Evolutionary conservation across 495 filamentous ascomycete genomes (phyloP).

Genomic region (Trichoderma reesei): DNA sequence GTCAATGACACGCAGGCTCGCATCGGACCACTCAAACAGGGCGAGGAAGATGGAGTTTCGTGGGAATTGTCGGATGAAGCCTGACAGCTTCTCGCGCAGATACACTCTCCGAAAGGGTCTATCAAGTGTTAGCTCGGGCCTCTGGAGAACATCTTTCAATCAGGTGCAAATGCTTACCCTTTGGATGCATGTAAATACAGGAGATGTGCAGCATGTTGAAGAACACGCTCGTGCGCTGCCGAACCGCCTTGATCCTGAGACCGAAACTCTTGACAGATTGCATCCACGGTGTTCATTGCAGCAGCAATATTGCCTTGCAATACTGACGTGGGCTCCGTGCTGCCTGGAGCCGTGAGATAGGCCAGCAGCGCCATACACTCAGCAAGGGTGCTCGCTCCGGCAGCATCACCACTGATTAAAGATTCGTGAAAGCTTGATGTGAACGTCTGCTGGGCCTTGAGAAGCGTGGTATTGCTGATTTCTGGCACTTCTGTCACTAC

Average conservation of each 20-base stretch:
- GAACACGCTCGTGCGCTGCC: constrained; percentile 43
- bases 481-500: not conserved
- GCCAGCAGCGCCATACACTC: constrained; percentile 53
- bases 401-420: constrained; percentile 39
- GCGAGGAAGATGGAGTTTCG: constrained; percentile 69
- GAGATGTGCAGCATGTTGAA: constrained; percentile 59
- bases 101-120: constrained; percentile 52
- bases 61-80: constrained; percentile 55
- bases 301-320: constrained; percentile 42
- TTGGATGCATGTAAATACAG: constrained; percentile 55
- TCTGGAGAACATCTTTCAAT: not conserved
- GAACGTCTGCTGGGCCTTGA: constrained; percentile 50
- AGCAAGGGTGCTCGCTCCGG: constrained; percentile 41
- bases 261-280: constrained; percentile 27
- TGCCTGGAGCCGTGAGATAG: constrained; percentile 43
- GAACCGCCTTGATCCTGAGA: constrained; percentile 24
- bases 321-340: constrained; percentile 22
- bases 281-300: constrained; percentile 32
- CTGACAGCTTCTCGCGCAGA: constrained; percentile 48
- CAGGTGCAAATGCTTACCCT: constrained; percentile 27
- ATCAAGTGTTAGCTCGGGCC: constrained; percentile 14
- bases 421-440: constrained; percentile 42
- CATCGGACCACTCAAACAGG: constrained; percentile 61
- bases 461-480: constrained; percentile 31
- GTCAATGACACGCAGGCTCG: constrained; percentile 58